Evolutionary conservation across 495 filamentous ascomycete genomes (phyloP).

Genomic region (Aspergillus nidulans): DNA sequence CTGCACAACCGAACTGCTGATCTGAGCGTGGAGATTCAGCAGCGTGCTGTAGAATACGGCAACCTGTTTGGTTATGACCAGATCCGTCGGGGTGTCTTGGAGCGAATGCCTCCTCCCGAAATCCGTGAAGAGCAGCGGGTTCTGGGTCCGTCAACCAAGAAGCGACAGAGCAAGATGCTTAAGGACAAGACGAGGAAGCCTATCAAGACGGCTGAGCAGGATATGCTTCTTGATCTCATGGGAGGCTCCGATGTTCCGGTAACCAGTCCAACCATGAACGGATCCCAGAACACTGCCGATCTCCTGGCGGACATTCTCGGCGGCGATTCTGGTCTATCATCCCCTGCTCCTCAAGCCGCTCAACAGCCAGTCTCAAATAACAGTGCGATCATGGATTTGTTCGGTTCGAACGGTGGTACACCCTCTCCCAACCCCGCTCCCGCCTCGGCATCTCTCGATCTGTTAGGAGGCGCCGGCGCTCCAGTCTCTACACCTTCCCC

Average conservation of each 20-base stretch:
- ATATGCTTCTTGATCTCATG: slow-evolving; percentile 89
- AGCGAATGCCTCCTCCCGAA: slow-evolving; percentile 95
- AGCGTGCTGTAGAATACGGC: slow-evolving; percentile 88
- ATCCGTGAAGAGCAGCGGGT: slow-evolving; percentile 92
- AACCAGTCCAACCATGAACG: slow-evolving; percentile 51
- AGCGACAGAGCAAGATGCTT: slow-evolving; percentile 65
- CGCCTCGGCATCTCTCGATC: slow-evolving; percentile 44
- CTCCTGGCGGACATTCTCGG: slow-evolving; percentile 79
- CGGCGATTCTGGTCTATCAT: slow-evolving; percentile 44
- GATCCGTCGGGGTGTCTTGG: slow-evolving; percentile 82
- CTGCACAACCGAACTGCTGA: slow-evolving; percentile 71
- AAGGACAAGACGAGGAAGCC: slow-evolving; percentile 70
- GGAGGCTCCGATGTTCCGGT: slow-evolving; percentile 66
- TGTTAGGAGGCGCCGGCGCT: slow-evolving; percentile 44
- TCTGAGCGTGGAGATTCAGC: slow-evolving; percentile 91
- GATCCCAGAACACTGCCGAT: slow-evolving; percentile 74
- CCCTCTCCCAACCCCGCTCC: slow-evolving; percentile 31
- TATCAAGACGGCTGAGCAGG: slow-evolving; percentile 79
- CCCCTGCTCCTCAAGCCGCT: slow-evolving; percentile 52
- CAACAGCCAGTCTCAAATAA: slow-evolving; percentile 49
- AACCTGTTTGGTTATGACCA: slow-evolving; percentile 89
- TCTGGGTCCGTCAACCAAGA: slow-evolving; percentile 77
- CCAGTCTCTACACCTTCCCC: slow-evolving; percentile 34
- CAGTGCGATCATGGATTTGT: slow-evolving; percentile 85
- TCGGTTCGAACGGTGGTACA: slow-evolving; percentile 40